These are phyloP conservation scores for Eutrema heterophyllum DNA, from an alignment of 345 rosid species.

Conservation along the genomic window DNA sequence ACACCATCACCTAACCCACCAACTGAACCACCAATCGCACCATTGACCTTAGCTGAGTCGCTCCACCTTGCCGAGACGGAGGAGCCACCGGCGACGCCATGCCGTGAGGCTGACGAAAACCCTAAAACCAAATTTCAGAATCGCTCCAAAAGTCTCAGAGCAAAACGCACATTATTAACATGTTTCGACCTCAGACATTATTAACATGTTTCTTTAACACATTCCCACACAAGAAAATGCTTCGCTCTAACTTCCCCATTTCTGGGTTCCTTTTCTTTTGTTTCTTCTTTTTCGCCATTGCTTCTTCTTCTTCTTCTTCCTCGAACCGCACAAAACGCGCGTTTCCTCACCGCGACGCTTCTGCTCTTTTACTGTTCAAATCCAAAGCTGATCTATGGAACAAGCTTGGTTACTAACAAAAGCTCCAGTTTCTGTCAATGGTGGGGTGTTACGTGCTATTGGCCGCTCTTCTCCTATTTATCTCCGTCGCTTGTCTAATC, in stretches of 20 bases:
- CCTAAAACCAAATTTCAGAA: too few relatives aligned
- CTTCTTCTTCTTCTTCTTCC: constrained; percentile 12
- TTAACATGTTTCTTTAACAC: not conserved
- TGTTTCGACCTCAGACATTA: not conserved
- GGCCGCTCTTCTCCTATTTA: constrained; percentile 43
- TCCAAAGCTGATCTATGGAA: constrained; percentile 59
- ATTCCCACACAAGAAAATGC: constrained; percentile 29
- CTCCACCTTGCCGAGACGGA: too few relatives aligned
- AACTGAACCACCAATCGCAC: too few relatives aligned
- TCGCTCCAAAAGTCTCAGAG: too few relatives aligned
- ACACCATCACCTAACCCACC: too few relatives aligned
- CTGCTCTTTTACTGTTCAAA: constrained; percentile 61
- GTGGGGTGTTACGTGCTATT: constrained; percentile 63
- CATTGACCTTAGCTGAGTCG: too few relatives aligned
- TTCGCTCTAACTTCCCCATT: constrained; percentile 23
- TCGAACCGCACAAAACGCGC: constrained; percentile 14
- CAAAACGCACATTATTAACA: too few relatives aligned
- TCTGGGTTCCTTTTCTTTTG: constrained; percentile 3
- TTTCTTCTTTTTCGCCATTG: not conserved
- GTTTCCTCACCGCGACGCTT: constrained; percentile 46
- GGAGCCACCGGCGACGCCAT: too few relatives aligned
- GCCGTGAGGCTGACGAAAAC: too few relatives aligned
- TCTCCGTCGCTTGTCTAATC: constrained; percentile 51
- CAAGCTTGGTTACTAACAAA: constrained; percentile 36
- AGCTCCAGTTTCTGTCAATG: constrained; percentile 52